Base-by-base conservation (phyloP, 2,329 filamentous ascomycete genomes). In the Hymenoscyphus infarciens region DNA sequence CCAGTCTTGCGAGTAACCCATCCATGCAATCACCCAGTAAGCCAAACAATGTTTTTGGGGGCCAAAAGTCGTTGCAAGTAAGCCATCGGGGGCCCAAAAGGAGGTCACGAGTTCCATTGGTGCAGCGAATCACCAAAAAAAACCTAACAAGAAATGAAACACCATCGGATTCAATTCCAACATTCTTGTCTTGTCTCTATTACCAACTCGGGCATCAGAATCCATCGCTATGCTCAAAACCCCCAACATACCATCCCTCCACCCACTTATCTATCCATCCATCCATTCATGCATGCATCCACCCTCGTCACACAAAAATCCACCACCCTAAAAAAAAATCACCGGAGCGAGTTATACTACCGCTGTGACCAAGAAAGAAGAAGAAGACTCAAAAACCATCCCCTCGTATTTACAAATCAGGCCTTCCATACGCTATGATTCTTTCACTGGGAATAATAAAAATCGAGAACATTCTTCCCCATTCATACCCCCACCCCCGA, bases 401-500 rank as follows among this genome's bases (percentile, higher is more conserved):
- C 45, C 45, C 19, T 19, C 45, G n/a, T 52, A 52, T 52, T 22
- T 52, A 52, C 45, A 52, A 19, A 25, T 11, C 45, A 52, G 45
- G 45, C 22, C 33, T 52, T 25, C 45, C 45, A 52, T 52, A 52
- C 45, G 45, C 45, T 52, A 52, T 52, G 45, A 52, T 52, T 13
- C 8, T 52, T 52, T 52, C 45, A 25, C 45, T 11, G 45, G 45
- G 45, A 13, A 52, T 22, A 25, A 52, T 22, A 52, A 49, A 49
- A 25, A 25, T 3, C 7, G 19, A n/a, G n/a, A 19, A 49, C 42
- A 22, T 8, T 22, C 22, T 5, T 25, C 10, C 19, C 45, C 19
- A 22, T 49, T 8, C n/a, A 22, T 11, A 15, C 42, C 42, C n/a
- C n/a, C 10, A 10, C 16, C n/a, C 39, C 45, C 19, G 19, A 52